phyloP scores from a whole-genome alignment of 2,329 filamentous ascomycete species.

The Colletotrichum scovillei region DNA sequence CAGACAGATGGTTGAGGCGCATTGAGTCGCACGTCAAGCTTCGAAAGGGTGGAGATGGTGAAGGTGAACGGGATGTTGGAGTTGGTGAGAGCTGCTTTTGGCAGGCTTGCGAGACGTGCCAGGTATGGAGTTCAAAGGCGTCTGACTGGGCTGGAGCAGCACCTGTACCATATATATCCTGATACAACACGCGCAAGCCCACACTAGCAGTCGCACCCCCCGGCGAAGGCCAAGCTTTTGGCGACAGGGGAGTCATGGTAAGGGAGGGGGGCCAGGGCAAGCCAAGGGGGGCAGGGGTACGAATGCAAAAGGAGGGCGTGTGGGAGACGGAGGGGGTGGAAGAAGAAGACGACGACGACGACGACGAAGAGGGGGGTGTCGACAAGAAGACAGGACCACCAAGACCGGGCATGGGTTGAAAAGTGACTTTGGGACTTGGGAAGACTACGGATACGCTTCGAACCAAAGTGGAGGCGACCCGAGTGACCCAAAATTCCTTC shows the following conservation, averaged over 20 bases:
- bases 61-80: slow-evolving; percentile 16
- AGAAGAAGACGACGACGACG: neutral
- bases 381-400: neutral
- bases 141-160: slow-evolving; percentile 36
- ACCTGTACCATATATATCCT: slow-evolving; percentile 40
- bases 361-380: neutral
- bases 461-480: slow-evolving; percentile 18
- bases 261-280: slow-evolving; percentile 4
- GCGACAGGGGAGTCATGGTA: slow-evolving; percentile 32
- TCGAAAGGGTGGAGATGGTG: slow-evolving; percentile 27
- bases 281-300: slow-evolving; percentile 1
- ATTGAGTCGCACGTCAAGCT: slow-evolving; percentile 33
- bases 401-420: neutral
- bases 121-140: slow-evolving; percentile 36
- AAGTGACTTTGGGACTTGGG: slow-evolving; percentile 26
- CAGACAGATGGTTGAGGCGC: slow-evolving; percentile 27
- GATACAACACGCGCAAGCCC: slow-evolving; percentile 38
- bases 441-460: neutral
- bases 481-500: slow-evolving; percentile 32
- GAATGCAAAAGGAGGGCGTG: neutral
- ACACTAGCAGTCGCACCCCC: slow-evolving; percentile 32
- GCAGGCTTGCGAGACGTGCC: slow-evolving; percentile 44
- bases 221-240: slow-evolving; percentile 32
- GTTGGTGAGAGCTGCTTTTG: slow-evolving; percentile 31
- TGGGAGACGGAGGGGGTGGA: neutral